These are phyloP conservation scores for Clohesyomyces aquaticus DNA, from an alignment of 495 filamentous ascomycete genomes.

Conservation along the genomic window DNA sequence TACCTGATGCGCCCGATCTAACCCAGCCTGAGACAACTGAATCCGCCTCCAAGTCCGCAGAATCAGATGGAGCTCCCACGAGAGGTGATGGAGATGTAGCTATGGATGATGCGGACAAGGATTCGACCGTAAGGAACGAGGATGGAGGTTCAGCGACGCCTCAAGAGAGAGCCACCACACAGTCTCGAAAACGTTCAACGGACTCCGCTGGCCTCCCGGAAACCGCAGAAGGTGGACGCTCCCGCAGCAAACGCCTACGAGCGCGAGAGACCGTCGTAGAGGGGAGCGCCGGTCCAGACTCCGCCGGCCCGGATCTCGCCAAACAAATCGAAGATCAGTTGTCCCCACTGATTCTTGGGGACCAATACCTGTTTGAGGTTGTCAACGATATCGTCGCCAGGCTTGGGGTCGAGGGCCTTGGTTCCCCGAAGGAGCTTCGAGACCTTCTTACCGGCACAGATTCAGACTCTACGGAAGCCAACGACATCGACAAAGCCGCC, in stretches of 20 bases:
- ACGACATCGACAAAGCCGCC: constrained; percentile 25
- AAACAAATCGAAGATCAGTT: constrained; percentile 75
- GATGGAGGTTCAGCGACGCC: constrained; percentile 23
- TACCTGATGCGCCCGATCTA: neutral
- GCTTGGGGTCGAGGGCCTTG: constrained; percentile 61
- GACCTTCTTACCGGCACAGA: constrained; percentile 16
- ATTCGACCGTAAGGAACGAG: constrained; percentile 18
- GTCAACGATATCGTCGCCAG: constrained; percentile 68
- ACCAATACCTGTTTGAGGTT: constrained; percentile 75
- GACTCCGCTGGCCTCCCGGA: constrained; percentile 64
- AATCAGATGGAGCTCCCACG: neutral
- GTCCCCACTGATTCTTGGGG: constrained; percentile 67
- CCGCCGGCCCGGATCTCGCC: constrained; percentile 63
- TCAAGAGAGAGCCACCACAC: constrained; percentile 16
- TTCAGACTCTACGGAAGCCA: neutral
- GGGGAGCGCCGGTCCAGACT: constrained; percentile 53
- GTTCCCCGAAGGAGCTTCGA: constrained; percentile 30
- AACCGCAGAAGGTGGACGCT: constrained; percentile 60
- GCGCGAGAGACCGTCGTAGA: constrained; percentile 74
- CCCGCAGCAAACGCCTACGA: constrained; percentile 81
- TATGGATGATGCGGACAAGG: constrained; percentile 28
- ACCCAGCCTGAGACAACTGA: neutral
- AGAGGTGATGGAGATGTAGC: constrained; percentile 18
- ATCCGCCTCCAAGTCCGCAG: neutral
- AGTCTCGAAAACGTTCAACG: constrained; percentile 65